These are phyloP conservation scores for Boeremia lycopersici DNA, from an alignment of 2,329 filamentous ascomycete genomes.

Conservation along the genomic window DNA sequence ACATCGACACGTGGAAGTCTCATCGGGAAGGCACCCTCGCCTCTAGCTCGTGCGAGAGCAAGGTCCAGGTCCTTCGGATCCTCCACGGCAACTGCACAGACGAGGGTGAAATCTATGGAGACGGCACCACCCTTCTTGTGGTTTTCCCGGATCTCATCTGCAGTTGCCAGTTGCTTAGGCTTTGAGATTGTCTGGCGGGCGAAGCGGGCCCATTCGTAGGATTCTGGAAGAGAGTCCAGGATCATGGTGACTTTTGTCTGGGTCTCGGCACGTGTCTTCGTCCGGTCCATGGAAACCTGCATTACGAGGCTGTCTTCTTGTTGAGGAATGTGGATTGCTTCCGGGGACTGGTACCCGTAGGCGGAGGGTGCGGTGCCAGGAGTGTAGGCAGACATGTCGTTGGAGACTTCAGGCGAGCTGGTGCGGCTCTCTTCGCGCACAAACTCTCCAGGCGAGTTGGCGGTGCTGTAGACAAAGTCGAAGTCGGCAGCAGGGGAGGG, in stretches of 20 bases:
- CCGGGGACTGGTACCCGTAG: slow-evolving; percentile 25
- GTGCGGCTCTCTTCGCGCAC: slow-evolving; percentile 37
- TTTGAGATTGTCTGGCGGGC: slow-evolving; percentile 93
- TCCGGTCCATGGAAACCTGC: slow-evolving; percentile 37
- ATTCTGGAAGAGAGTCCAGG: slow-evolving; percentile 74
- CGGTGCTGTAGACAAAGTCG: slow-evolving; percentile 39
- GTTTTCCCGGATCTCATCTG: slow-evolving; percentile 73
- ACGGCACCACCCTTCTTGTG: slow-evolving; percentile 63
- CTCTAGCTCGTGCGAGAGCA: slow-evolving; percentile 68
- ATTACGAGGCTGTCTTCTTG: slow-evolving; percentile 28
- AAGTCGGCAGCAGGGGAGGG: slow-evolving; percentile 36
- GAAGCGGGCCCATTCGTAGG: slow-evolving; percentile 81
- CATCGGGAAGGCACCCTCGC: slow-evolving; percentile 47
- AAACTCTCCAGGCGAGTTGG: slow-evolving; percentile 41
- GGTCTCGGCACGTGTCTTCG: slow-evolving; percentile 92
- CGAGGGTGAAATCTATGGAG: slow-evolving; percentile 55
- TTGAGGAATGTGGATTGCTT: slow-evolving; percentile 39
- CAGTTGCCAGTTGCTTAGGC: slow-evolving; percentile 84
- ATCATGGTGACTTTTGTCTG: slow-evolving; percentile 90
- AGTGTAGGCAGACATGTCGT: slow-evolving; percentile 23
- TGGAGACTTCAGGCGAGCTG: slow-evolving; percentile 38
- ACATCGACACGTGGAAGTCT: slow-evolving; percentile 48
- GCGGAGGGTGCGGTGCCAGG: slow-evolving; percentile 9
- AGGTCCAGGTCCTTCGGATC: slow-evolving; percentile 68
- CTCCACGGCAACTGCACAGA: slow-evolving; percentile 91